Base-by-base conservation (phyloP, 2,329 filamentous ascomycete genomes). In the Elsinoe australis region DNA sequence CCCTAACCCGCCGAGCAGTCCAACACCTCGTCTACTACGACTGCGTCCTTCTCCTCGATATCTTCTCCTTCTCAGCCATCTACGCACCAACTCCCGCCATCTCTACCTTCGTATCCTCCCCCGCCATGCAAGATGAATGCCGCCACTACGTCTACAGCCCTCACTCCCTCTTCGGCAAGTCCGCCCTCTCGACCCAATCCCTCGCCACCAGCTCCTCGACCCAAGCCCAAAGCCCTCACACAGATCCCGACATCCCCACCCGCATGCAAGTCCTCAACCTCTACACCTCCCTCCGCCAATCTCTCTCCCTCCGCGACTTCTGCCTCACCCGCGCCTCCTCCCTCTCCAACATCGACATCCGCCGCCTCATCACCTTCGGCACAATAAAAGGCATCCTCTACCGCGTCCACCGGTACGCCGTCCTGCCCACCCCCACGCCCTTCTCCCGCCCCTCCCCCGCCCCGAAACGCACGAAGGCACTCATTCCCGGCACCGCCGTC, bases 381-480 rank as follows among this genome's bases (percentile, higher is more conserved):
- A 78, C 95, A 51, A 94, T 96, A 64, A 96, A 96, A 67, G 89
- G 90, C 12, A 85, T 94, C 56, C 69, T 98, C 18, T 95, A 95
- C 65, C 80, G 92, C 26, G 83, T 95, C 32, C 87, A 96, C 68
- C 94, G 92, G 64, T 94, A 94, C 62, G 85, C 87, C 5, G 5
- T 48, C 21, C 78, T 94, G 48, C 78, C 76, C 8, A 35, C 55
- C 22, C 50, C 52, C 21, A 41, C 49, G 2, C 52, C 52, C 18
- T 42, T 54, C 17, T 18, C 51, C 17, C 47, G 49, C 3, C 44
- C 51, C 4, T n/a, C 29, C 5, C 14, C 31, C 19, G 21, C n/a
- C n/a, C 9, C 22, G 46, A 19, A 45, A 38, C 1, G 28, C 44
- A 12, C 39, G 39, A 32, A 50, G 44, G 17, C 53, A 32, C 32